Conservation (phyloP, 345 rosid species). For the Eucalyptus cloeziana region DNA sequence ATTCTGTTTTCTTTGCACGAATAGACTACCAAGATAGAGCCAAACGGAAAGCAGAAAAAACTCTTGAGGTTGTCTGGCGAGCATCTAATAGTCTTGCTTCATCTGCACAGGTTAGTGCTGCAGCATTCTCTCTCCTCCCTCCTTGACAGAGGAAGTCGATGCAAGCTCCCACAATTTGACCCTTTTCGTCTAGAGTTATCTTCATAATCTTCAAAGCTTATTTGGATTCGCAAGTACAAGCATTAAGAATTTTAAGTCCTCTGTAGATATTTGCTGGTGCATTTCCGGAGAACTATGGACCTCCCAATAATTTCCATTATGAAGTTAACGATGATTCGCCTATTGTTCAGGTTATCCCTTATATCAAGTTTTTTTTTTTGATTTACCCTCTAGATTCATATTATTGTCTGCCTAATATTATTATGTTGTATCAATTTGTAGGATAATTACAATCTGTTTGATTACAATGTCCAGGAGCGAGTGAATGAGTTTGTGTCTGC, state of each 20-base stretch:
- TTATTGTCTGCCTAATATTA: not conserved
- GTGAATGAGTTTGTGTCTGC: not conserved
- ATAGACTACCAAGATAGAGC: slow-evolving; percentile 93
- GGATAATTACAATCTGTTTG: not conserved
- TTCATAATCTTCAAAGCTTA: not conserved
- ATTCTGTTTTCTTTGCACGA: slow-evolving; percentile 78
- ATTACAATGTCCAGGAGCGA: not conserved
- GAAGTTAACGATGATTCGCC: not conserved
- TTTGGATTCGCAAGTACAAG: not conserved
- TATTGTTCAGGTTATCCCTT: not conserved
- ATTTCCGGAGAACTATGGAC: not conserved
- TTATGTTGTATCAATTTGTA: not conserved
- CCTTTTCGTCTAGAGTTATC: not conserved
- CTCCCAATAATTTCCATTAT: not conserved
- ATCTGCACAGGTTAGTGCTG: slow-evolving; percentile 50
- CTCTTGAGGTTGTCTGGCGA: slow-evolving; percentile 89
- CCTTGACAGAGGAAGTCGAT: not conserved
- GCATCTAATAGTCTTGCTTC: slow-evolving; percentile 83
- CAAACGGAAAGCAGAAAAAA: slow-evolving; percentile 67
- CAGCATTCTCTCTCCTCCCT: not conserved
- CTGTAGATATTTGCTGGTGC: not conserved
- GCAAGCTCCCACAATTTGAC: not conserved
- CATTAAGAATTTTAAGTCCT: not conserved
- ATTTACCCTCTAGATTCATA: not conserved
- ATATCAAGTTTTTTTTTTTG: not conserved